Percentiles rank a stretch among this genome's conserved stretches.
Conservation (phyloP, 768 basidiomycete species). For the Pholiota molesta region DNA sequence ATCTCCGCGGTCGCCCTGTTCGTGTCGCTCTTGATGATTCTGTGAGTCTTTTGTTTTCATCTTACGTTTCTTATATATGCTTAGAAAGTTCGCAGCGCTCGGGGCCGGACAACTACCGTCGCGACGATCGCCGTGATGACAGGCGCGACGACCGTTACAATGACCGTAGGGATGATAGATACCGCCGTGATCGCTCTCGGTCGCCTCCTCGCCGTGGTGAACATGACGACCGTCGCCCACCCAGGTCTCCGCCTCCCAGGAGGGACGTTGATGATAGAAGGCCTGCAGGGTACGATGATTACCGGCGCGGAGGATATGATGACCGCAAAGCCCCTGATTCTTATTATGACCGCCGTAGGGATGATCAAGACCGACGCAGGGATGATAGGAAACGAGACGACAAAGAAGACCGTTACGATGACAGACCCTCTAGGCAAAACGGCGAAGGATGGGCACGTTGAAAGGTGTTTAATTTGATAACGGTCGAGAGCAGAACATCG, state of each 20-base stretch:
- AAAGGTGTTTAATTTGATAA: slow-evolving; percentile 40
- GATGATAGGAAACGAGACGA: slow-evolving; percentile 84
- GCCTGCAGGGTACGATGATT: slow-evolving; percentile 92
- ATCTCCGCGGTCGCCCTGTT: slow-evolving; percentile 83
- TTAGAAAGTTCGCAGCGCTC: slow-evolving; percentile 47
- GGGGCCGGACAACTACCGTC: slow-evolving; percentile 74
- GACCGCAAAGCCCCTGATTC: slow-evolving; percentile 82
- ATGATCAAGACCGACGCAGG: slow-evolving; percentile 68
- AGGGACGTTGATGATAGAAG: slow-evolving; percentile 85
- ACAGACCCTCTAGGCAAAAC: slow-evolving; percentile 75
- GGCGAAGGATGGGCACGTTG: slow-evolving; percentile 81
- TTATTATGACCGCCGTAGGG: slow-evolving; percentile 88
- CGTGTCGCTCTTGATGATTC: slow-evolving; percentile 69
- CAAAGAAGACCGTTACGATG: slow-evolving; percentile 81
- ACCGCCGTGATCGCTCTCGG: slow-evolving; percentile 81
- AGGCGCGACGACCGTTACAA: slow-evolving; percentile 62
- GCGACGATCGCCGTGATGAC: slow-evolving; percentile 71
- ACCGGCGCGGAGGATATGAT: slow-evolving; percentile 83
- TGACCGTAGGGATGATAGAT: slow-evolving; percentile 60
- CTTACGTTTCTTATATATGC: slow-evolving; percentile 6
- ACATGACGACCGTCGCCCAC: slow-evolving; percentile 70
- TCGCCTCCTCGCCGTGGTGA: slow-evolving; percentile 78
- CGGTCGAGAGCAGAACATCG: slow-evolving; percentile 38
- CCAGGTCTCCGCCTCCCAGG: slow-evolving; percentile 80
- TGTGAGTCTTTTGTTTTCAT: slow-evolving; percentile 38